Conservation (phyloP, 345 rosid genomes). For the Combretum micranthum region DNA sequence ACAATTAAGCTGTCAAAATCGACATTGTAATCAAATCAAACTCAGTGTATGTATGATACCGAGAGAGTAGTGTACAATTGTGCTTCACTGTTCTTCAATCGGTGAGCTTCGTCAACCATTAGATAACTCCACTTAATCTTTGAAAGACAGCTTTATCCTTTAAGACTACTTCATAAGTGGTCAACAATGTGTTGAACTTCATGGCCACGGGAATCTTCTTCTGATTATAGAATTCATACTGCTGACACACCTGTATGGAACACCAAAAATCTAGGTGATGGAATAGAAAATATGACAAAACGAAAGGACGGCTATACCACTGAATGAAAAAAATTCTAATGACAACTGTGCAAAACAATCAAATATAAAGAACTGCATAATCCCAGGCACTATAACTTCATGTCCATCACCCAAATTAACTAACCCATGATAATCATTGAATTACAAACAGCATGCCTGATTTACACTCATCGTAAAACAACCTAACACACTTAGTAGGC, state of each 20-base stretch:
- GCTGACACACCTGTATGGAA: constrained; percentile 83
- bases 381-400: too few species aligned
- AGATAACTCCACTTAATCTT: constrained; percentile 94
- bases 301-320: neutral
- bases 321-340: too few species aligned
- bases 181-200: constrained; percentile 80
- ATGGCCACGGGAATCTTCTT: constrained; percentile 81
- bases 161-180: constrained; percentile 96
- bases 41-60: constrained; percentile 30
- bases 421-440: too few species aligned
- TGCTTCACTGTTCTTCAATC: constrained; percentile 97
- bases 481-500: too few species aligned
- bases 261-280: neutral
- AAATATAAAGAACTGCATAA: too few species aligned
- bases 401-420: too few species aligned
- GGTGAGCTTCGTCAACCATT: constrained; percentile 99
- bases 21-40: constrained; percentile 1
- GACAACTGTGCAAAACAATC: too few species aligned
- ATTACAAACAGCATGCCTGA: too few species aligned
- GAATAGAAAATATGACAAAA: neutral
- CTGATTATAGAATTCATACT: constrained; percentile 81
- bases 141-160: constrained; percentile 93
- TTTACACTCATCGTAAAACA: too few species aligned
- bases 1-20: neutral
- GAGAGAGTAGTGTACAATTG: constrained; percentile 88